Evolutionary conservation across 371 early-diverging fungal genomes (phyloP).

Genomic region (Lichtheimia corymbifera): DNA sequence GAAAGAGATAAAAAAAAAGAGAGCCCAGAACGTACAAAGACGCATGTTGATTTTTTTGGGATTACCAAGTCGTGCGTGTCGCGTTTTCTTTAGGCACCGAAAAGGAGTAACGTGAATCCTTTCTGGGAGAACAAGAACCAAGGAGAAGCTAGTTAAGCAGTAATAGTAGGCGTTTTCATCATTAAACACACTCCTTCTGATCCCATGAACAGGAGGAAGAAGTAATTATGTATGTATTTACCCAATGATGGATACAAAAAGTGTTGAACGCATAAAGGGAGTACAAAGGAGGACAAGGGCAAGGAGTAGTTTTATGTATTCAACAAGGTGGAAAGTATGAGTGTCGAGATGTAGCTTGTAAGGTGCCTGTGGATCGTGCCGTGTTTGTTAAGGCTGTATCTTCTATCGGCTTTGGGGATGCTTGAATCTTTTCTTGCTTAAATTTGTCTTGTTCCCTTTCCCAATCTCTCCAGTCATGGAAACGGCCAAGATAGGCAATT

Average conservation of each 20-base stretch:
- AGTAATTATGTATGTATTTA: no score
- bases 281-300: slow-evolving; percentile 9
- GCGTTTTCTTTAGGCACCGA: no score
- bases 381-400: background rate
- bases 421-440: background rate
- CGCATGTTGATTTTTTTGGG: no score
- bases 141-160: slow-evolving; percentile 3
- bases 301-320: background rate
- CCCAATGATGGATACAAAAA: no score
- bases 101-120: no score
- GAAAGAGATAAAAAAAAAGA: slow-evolving; percentile 11
- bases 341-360: slow-evolving; percentile 1
- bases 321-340: no score
- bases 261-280: background rate
- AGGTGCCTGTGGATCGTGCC: no score
- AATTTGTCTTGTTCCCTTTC: slow-evolving; percentile 8
- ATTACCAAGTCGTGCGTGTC: no score
- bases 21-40: background rate
- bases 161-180: background rate
- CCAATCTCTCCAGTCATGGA: slow-evolving; percentile 21
- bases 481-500: slow-evolving; percentile 21
- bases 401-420: background rate
- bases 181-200: no score
- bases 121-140: slow-evolving; percentile 6
- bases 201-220: no score